phyloP scores from a whole-genome alignment of 257 asterid genomes.

The Solanum stenotomum region DNA sequence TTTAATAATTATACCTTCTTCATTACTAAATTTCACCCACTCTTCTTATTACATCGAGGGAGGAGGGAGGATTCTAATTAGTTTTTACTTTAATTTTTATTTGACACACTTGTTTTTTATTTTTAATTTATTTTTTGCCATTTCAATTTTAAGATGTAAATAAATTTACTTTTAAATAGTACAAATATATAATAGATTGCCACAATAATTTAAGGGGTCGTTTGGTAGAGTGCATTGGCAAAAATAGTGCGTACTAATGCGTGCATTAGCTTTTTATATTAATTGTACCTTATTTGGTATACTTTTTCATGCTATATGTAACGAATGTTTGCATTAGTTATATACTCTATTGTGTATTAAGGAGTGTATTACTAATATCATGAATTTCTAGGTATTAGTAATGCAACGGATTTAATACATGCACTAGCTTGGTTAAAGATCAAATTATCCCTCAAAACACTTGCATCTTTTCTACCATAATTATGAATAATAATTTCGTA shows the following conservation, averaged over 20 bases:
- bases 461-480: neutral
- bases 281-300: neutral
- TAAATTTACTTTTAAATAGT: neutral
- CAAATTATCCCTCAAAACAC: neutral
- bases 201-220: neutral
- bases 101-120: neutral
- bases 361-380: neutral
- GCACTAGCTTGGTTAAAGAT: neutral
- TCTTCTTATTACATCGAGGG: neutral
- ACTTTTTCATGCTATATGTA: neutral
- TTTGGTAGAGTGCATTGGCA: neutral
- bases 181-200: too few relatives aligned
- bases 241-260: neutral
- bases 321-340: neutral
- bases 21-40: neutral
- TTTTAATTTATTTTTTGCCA: too few relatives aligned
- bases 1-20: neutral
- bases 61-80: neutral
- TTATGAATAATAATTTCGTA: neutral
- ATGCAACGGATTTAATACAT: neutral
- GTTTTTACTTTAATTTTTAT: too few relatives aligned
- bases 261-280: neutral
- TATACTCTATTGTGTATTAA: neutral
- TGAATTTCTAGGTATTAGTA: too few relatives aligned
- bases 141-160: too few relatives aligned